Conservation (phyloP, 2,329 filamentous ascomycete genomes). For the Claviceps pusilla region DNA sequence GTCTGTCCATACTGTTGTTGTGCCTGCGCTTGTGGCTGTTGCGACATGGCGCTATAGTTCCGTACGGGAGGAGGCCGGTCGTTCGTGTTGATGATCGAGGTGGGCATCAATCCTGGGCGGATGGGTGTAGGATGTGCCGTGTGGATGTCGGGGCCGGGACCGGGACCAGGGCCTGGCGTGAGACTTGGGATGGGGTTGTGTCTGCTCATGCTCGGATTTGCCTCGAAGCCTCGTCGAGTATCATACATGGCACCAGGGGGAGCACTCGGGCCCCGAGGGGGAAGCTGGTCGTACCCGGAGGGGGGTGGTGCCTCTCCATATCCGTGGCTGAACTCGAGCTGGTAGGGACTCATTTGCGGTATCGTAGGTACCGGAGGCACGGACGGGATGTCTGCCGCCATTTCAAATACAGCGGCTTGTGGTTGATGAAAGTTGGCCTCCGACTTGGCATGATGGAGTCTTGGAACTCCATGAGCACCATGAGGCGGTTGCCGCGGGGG, state of each 20-base stretch:
- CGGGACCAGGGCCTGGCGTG: conserved; percentile 17
- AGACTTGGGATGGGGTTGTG: conserved; percentile 8
- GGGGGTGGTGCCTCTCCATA: conserved; percentile 9
- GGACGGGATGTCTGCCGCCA: conserved; percentile 47
- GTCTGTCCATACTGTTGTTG: conserved; percentile 7
- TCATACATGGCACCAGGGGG: conserved; percentile 12
- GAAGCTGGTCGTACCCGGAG: conserved; percentile 14
- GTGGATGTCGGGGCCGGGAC: conserved; percentile 20
- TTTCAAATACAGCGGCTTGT: conserved; percentile 58
- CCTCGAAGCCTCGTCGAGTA: not conserved
- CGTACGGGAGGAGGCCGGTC: conserved; percentile 44
- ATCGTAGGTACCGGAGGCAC: conserved; percentile 31
- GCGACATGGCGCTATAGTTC: conserved; percentile 36
- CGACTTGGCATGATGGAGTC: conserved; percentile 47
- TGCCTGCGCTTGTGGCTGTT: conserved; percentile 14
- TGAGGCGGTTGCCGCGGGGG: conserved; percentile 28
- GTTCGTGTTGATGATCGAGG: conserved; percentile 39
- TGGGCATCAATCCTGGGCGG: conserved; percentile 45
- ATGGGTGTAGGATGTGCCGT: conserved; percentile 48
- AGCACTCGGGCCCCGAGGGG: conserved; percentile 17
- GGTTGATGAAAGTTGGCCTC: conserved; percentile 51
- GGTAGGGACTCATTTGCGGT: conserved; percentile 19
- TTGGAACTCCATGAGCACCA: conserved; percentile 34
- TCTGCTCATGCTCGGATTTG: conserved; percentile 4
- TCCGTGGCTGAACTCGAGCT: conserved; percentile 10